A percentile compares a stretch with the other conserved stretches of the same genome.
phyloP scores from a whole-genome alignment of 169 alveolate genomes.

The Plasmodium knowlesi region DNA sequence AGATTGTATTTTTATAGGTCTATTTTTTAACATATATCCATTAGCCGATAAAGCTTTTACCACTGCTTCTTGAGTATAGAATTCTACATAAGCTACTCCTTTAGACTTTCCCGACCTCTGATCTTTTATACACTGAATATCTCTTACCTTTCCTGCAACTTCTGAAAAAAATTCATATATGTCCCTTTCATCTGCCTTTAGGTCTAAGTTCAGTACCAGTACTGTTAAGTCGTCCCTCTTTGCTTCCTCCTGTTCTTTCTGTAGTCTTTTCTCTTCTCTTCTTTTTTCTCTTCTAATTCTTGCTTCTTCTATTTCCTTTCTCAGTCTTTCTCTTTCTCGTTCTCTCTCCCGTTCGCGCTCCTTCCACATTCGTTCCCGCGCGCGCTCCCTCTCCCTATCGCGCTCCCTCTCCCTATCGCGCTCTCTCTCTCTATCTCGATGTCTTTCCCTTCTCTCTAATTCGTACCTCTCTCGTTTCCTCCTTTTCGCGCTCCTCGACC shows the following conservation, averaged over 20 bases:
- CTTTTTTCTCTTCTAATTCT: constrained; percentile 77
- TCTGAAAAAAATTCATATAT: constrained; percentile 95
- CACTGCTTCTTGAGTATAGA: constrained; percentile 96
- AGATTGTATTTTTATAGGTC: constrained; percentile 93
- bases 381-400: constrained; percentile 15
- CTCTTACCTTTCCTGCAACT: constrained; percentile 97
- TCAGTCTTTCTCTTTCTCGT: constrained; percentile 31
- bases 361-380: constrained; percentile 13
- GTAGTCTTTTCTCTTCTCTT: constrained; percentile 84
- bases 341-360: constrained; percentile 9
- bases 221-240: constrained; percentile 98
- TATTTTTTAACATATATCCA: constrained; percentile 93
- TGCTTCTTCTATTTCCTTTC: constrained; percentile 59
- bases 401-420: constrained; percentile 12
- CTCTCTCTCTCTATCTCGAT: constrained; percentile 14
- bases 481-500: constrained; percentile 25
- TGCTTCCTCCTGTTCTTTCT: constrained; percentile 96
- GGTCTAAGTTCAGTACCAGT: constrained; percentile 92
- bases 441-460: constrained; percentile 24
- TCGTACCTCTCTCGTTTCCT: background rate
- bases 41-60: constrained; percentile 94
- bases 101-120: constrained; percentile 95
- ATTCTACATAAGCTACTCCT: constrained; percentile 98
- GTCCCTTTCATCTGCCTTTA: constrained; percentile 96
- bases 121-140: constrained; percentile 96